Evolutionary conservation across 2,329 filamentous ascomycete species (phyloP).

Genomic region (Alternaria atra): DNA sequence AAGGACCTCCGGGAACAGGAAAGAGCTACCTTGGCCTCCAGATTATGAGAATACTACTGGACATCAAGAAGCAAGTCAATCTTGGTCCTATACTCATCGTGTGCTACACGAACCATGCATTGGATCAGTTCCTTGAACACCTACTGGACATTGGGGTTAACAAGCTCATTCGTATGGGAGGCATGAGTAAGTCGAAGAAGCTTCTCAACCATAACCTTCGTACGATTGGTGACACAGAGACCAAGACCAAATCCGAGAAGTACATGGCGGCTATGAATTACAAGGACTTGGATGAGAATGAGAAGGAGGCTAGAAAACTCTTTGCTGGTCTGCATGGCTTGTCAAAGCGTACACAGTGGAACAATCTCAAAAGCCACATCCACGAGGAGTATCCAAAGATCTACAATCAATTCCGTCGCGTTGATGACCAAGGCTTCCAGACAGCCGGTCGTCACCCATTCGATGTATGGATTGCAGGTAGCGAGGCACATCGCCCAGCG

Average conservation of each 20-base stretch:
- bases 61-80: slow-evolving; percentile 46
- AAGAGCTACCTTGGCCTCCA: slow-evolving; percentile 70
- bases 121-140: slow-evolving; percentile 69
- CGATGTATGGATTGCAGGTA: slow-evolving; percentile 25
- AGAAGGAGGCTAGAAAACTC: slow-evolving; percentile 9
- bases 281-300: slow-evolving; percentile 17
- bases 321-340: slow-evolving; percentile 20
- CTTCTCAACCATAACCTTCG: slow-evolving; percentile 63
- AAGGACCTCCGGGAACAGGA: slow-evolving; percentile 76
- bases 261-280: slow-evolving; percentile 23
- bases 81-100: slow-evolving; percentile 58
- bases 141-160: slow-evolving; percentile 59
- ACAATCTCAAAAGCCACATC: slow-evolving; percentile 25
- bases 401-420: slow-evolving; percentile 26
- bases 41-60: slow-evolving; percentile 65
- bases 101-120: slow-evolving; percentile 63
- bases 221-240: slow-evolving; percentile 22
- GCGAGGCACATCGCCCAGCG: not conserved
- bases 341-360: slow-evolving; percentile 27
- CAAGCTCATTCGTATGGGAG: slow-evolving; percentile 70
- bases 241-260: slow-evolving; percentile 31
- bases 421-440: slow-evolving; percentile 28
- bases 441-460: slow-evolving; percentile 36
- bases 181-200: slow-evolving; percentile 63
- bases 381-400: slow-evolving; percentile 22